phyloP scores from a whole-genome alignment of 2,329 filamentous ascomycete species.

The Aspergillus tubingensis region DNA sequence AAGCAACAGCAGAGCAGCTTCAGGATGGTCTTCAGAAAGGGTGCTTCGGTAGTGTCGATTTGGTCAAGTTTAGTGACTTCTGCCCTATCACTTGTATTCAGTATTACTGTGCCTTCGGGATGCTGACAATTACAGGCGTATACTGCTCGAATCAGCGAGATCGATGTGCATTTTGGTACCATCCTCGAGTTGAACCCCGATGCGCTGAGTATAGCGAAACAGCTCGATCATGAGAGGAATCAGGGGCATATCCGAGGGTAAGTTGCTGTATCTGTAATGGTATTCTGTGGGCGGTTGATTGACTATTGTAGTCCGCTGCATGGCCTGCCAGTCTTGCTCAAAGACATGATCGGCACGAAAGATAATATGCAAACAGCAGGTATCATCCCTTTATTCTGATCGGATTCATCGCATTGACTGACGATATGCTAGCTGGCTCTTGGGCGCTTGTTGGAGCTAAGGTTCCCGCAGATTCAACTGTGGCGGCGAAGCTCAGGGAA shows the following conservation, averaged over 20 bases:
- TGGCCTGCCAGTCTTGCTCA: conserved; percentile 66
- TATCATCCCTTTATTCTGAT: conserved; percentile 9
- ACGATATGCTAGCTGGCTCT: conserved; percentile 55
- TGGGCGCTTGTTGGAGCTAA: conserved; percentile 63
- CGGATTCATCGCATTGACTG: not conserved
- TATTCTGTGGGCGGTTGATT: not conserved
- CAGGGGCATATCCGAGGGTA: conserved; percentile 51
- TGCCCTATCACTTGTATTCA: no score
- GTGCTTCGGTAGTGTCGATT: conserved; percentile 59
- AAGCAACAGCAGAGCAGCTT: conserved; percentile 56
- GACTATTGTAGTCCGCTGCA: conserved; percentile 55
- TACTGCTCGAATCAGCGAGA: conserved; percentile 52
- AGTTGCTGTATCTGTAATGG: not conserved
- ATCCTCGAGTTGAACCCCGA: conserved; percentile 61
- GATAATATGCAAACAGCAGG: conserved; percentile 65
- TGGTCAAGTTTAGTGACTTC: conserved; percentile 45
- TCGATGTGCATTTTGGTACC: conserved; percentile 55
- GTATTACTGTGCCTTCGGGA: no score
- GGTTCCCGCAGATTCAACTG: conserved; percentile 58
- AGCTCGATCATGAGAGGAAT: conserved; percentile 52
- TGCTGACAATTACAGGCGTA: conserved; percentile 47
- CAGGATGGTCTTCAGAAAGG: conserved; percentile 50
- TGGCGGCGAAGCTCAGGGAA: conserved; percentile 61
- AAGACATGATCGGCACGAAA: conserved; percentile 66
- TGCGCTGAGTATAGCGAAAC: conserved; percentile 51